A percentile compares a stretch with the other conserved stretches of the same genome.
These are phyloP conservation scores for Combretum micranthum DNA, from an alignment of 345 rosid genomes.

Conservation along the genomic window DNA sequence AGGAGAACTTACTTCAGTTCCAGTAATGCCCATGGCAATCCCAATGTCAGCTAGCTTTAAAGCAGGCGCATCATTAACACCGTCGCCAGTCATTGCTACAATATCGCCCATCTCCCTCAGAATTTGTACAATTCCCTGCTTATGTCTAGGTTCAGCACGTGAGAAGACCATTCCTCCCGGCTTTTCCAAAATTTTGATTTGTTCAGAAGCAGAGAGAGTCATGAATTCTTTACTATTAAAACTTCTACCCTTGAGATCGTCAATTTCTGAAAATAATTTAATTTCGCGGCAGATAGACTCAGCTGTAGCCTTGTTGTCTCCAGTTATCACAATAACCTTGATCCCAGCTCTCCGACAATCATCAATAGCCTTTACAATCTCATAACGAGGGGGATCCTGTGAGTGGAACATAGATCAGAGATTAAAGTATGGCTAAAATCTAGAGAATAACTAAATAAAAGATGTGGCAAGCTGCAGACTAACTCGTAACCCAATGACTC, in stretches of 20 bases:
- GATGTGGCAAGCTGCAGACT: conserved; percentile 12
- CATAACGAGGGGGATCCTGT: conserved; percentile 94
- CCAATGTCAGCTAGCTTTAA: conserved; percentile 93
- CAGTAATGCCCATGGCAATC: conserved; percentile 88
- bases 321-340: conserved; percentile 85
- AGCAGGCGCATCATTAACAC: conserved; percentile 97
- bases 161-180: conserved; percentile 68
- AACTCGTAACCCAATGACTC: conserved; percentile 78
- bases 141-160: conserved; percentile 52
- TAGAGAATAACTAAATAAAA: conserved; percentile 2
- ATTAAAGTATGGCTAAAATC: conserved; percentile 2
- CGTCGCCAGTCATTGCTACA: conserved; percentile 98
- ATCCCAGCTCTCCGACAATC: conserved; percentile 85
- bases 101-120: conserved; percentile 81
- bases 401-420: conserved; percentile 1
- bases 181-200: conserved; percentile 43
- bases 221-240: conserved; percentile 74
- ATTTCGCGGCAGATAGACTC: conserved; percentile 84
- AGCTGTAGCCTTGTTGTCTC: conserved; percentile 94
- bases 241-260: conserved; percentile 58
- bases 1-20: conserved; percentile 74
- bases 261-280: conserved; percentile 42
- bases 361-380: conserved; percentile 64
- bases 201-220: conserved; percentile 43
- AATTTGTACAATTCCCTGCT: conserved; percentile 83